A percentile compares a stretch with the other conserved stretches of the same genome.
Evolutionary conservation across 345 rosid genomes (phyloP).

Genomic region (Salix dunnii): DNA sequence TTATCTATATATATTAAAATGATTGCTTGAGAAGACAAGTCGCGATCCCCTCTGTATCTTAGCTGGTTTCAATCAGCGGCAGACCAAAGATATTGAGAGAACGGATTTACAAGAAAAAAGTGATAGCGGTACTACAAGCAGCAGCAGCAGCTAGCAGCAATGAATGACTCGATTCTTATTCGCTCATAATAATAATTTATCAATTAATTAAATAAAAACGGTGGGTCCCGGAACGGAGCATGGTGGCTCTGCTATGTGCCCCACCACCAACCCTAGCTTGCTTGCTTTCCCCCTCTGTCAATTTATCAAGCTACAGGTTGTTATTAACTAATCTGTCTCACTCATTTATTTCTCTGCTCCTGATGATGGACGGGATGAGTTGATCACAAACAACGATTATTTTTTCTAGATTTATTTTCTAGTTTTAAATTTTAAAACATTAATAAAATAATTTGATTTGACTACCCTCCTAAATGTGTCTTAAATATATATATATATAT

Average conservation of each 20-base stretch:
- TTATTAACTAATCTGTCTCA: no score
- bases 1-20: background rate
- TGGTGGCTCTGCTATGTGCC: slow-evolving; percentile 15
- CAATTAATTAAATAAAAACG: background rate
- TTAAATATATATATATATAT: no score
- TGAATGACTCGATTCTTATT: background rate
- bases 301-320: background rate
- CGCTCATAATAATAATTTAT: background rate
- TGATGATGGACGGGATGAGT: background rate
- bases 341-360: no score
- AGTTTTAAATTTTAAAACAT: no score
- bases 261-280: background rate
- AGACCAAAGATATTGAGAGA: background rate
- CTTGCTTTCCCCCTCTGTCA: background rate
- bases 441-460: no score
- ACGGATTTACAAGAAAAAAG: no score
- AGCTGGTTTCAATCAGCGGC: background rate
- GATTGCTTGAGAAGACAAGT: background rate
- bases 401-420: no score
- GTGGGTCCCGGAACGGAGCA: slow-evolving; percentile 20
- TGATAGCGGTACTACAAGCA: no score
- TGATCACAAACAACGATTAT: no score
- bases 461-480: no score
- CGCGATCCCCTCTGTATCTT: background rate
- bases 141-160: no score